Conservation (phyloP, 495 filamentous ascomycete genomes). For the Choiromyces venosus region DNA sequence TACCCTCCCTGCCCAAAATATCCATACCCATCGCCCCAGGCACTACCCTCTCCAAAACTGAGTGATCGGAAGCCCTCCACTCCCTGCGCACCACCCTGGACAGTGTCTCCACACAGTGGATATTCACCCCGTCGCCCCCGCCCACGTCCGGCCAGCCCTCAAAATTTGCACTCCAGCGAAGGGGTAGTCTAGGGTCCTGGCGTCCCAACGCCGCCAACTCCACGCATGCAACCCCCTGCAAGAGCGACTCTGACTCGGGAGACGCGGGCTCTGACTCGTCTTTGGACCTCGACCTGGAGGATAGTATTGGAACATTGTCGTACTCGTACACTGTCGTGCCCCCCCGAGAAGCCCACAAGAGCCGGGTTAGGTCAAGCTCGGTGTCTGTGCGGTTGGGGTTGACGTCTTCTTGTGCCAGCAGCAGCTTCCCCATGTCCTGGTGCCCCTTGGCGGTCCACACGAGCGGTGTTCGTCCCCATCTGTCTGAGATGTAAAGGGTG, state of each 20-base stretch:
- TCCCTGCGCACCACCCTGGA: slow-evolving; percentile 9
- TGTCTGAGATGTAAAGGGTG: too few species aligned
- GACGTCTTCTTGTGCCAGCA: too few species aligned
- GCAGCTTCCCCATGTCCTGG: too few species aligned
- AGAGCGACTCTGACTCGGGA: slow-evolving; percentile 12
- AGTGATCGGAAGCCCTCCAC: slow-evolving; percentile 10
- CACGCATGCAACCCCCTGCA: too few species aligned
- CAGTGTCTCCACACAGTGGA: slow-evolving; percentile 12
- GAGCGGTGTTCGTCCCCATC: too few species aligned
- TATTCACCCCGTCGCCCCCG: slow-evolving; percentile 5
- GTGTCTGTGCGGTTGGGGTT: too few species aligned
- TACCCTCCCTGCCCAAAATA: too few species aligned
- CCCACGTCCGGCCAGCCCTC: slow-evolving; percentile 14
- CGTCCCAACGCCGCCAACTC: slow-evolving; percentile 10
- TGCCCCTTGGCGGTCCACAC: too few species aligned
- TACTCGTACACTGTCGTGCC: slow-evolving; percentile 28
- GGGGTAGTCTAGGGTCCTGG: slow-evolving; percentile 21
- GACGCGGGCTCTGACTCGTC: slow-evolving; percentile 3
- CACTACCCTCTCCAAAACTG: slow-evolving; percentile 18
- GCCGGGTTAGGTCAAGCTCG: too few species aligned
- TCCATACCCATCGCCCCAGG: too few species aligned
- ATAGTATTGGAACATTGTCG: slow-evolving; percentile 17
- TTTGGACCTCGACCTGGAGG: slow-evolving; percentile 21
- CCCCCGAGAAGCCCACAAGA: slow-evolving; percentile 4
- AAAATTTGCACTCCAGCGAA: slow-evolving; percentile 15